Base-by-base conservation (phyloP, 2,329 filamentous ascomycete species). In the Claviceps arundinis region DNA sequence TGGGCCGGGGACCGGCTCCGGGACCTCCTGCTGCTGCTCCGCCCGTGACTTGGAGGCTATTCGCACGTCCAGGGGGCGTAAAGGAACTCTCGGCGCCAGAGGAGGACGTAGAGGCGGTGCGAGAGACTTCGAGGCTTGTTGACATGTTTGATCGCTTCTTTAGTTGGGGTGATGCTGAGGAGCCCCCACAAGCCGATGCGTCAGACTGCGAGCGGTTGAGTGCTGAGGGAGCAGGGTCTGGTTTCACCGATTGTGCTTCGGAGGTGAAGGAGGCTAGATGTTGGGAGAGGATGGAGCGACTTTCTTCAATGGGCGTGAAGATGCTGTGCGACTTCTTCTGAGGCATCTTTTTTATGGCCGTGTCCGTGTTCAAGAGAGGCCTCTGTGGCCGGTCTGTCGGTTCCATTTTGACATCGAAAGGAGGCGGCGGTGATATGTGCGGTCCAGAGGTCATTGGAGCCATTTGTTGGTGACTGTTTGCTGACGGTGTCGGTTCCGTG, bases 281-380 rank as follows among this genome's bases (percentile, higher is more conserved):
- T 57, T 91, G 87, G 13, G 88, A 89, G 44, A 96, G 70, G 54
- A 96, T 84, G 1, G 90, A 96, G 48, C 87, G 80, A 60, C 86
- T 89, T 64, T 95, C 90, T 61, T 97, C 93, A 56, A 98, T 95
- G 0, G 93, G 93, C 0, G 93, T 98, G 64, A 97, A 97, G 54
- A 98, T 97, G 66, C 90, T 96, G 64, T 90, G 85, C 22, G 85
- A 84, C 65, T 90, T 90, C 37, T 87, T 83, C 61, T 84, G 86
- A 2, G 85, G 83, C 56, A 87, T 71, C 58, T 78, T 81, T 66
- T 79, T 80, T 56, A 81, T 76, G 17, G 71, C 71, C 38, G 68
- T 67, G 48, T 73, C 73, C 5, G 72, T 79, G 58, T 77, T 77
- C 50, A 77, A 62, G 44, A 75, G 60, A 8, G 70, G 75, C 37